Percentiles rank a stretch among this genome's conserved stretches.
These are phyloP conservation scores for Iris pallida DNA, from an alignment of 116 monocot species.

Conservation along the genomic window DNA sequence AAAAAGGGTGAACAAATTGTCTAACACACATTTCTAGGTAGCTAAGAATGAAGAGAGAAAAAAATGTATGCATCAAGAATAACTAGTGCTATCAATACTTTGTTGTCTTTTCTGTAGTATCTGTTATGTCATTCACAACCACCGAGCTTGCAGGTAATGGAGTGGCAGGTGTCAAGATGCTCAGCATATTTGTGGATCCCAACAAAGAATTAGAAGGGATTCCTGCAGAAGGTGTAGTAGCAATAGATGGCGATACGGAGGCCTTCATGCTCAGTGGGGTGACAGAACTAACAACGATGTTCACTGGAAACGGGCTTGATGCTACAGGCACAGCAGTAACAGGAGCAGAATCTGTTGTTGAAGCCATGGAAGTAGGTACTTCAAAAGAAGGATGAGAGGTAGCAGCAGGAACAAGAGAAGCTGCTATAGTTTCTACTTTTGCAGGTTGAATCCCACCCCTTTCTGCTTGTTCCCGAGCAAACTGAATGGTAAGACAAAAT, in stretches of 20 bases:
- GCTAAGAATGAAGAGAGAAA: too few species aligned
- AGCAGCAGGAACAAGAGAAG: slow-evolving; percentile 20
- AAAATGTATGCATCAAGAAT: not conserved
- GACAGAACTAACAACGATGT: not conserved
- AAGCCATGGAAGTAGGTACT: slow-evolving; percentile 13
- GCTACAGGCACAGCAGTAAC: slow-evolving; percentile 5
- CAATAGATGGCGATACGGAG: slow-evolving; percentile 27
- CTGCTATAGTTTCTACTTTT: slow-evolving; percentile 16
- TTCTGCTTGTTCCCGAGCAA: slow-evolving; percentile 82
- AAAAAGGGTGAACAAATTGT: not conserved
- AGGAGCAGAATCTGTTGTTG: slow-evolving; percentile 10
- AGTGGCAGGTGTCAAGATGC: not conserved
- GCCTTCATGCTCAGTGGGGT: not conserved
- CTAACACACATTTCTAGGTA: too few species aligned
- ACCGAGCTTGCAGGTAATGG: slow-evolving; percentile 4
- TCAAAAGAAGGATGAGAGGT: slow-evolving; percentile 20
- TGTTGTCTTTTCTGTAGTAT: slow-evolving; percentile 2
- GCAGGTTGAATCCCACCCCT: slow-evolving; percentile 33
- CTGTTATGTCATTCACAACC: slow-evolving; percentile 11
- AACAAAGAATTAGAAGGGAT: slow-evolving; percentile 12
- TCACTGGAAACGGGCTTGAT: slow-evolving; percentile 22
- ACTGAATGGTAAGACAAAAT: slow-evolving; percentile 26
- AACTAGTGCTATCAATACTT: too few species aligned
- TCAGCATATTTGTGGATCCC: slow-evolving; percentile 9
- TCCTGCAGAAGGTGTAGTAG: slow-evolving; percentile 15